Evolutionary conservation across 2,329 filamentous ascomycete species (phyloP).

Genomic region (Nemania sp.): DNA sequence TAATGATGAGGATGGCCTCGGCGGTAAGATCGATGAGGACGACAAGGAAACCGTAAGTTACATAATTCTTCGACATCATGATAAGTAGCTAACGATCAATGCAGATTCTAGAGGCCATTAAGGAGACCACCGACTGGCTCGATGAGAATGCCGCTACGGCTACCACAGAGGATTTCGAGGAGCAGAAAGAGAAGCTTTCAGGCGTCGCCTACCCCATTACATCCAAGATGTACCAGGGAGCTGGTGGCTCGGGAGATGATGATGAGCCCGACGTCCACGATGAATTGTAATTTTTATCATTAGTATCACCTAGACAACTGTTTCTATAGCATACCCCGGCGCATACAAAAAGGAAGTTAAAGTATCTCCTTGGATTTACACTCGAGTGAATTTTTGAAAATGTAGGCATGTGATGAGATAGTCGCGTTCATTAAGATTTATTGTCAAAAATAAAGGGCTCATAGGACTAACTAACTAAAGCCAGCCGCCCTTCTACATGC

Average conservation of each 20-base stretch:
- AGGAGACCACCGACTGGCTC: slow-evolving; percentile 97
- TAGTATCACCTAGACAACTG: slow-evolving; percentile 44
- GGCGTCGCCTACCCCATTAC: slow-evolving; percentile 98
- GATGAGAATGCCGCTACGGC: slow-evolving; percentile 92
- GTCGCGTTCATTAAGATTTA: too few relatives aligned
- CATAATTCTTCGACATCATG: neutral
- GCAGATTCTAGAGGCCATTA: slow-evolving; percentile 90
- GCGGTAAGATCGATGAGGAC: slow-evolving; percentile 97
- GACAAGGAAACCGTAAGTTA: slow-evolving; percentile 91
- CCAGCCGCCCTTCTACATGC: too few relatives aligned
- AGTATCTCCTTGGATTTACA: slow-evolving; percentile 11
- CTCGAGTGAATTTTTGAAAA: neutral
- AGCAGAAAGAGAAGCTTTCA: slow-evolving; percentile 99
- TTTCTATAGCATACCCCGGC: slow-evolving; percentile 50
- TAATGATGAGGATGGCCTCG: slow-evolving; percentile 95
- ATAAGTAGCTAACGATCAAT: slow-evolving; percentile 51
- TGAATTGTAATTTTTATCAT: slow-evolving; percentile 73
- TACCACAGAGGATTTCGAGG: slow-evolving; percentile 93
- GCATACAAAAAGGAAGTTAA: slow-evolving; percentile 51
- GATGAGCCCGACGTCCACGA: slow-evolving; percentile 79
- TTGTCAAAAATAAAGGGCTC: too few relatives aligned
- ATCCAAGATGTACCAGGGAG: slow-evolving; percentile 89
- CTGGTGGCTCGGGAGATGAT: slow-evolving; percentile 73
- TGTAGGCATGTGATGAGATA: too few relatives aligned
- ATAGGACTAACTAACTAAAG: too few relatives aligned